Conservation (phyloP, 2,329 filamentous ascomycete genomes). For the Colletotrichum sp. region DNA sequence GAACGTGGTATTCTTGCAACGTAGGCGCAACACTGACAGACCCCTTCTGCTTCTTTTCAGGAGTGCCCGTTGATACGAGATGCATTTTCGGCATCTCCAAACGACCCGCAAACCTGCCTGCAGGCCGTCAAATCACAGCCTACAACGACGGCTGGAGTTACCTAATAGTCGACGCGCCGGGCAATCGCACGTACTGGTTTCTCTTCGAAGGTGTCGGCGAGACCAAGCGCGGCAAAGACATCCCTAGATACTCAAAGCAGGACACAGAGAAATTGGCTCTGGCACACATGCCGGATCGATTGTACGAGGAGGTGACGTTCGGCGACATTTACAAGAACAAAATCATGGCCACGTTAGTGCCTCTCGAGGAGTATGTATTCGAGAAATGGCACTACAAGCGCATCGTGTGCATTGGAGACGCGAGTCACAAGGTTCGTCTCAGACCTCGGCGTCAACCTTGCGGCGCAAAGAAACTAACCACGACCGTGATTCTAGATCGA, state of each 20-base stretch:
- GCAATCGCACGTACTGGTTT: conserved; percentile 40
- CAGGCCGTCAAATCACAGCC: neutral
- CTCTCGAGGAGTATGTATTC: conserved; percentile 36
- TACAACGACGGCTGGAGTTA: conserved; percentile 25
- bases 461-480: neutral
- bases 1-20: rapidly evolving
- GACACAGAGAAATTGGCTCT: conserved; percentile 32
- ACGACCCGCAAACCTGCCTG: neutral
- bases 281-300: conserved; percentile 19
- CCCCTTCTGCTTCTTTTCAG: neutral
- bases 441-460: too few species aligned
- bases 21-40: rapidly evolving
- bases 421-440: conserved; percentile 41
- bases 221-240: conserved; percentile 31
- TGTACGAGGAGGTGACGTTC: conserved; percentile 31
- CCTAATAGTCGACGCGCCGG: conserved; percentile 34
- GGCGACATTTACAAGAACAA: conserved; percentile 32
- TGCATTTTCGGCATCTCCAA: conserved; percentile 44
- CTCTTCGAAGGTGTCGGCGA: conserved; percentile 33
- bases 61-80: conserved; percentile 5
- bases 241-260: conserved; percentile 35
- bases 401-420: conserved; percentile 44
- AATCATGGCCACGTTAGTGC: conserved; percentile 29
- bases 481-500: conserved; percentile 15
- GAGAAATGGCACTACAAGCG: conserved; percentile 42